Conservation (phyloP, 2,329 filamentous ascomycete genomes). For the Phialophora expanda region DNA sequence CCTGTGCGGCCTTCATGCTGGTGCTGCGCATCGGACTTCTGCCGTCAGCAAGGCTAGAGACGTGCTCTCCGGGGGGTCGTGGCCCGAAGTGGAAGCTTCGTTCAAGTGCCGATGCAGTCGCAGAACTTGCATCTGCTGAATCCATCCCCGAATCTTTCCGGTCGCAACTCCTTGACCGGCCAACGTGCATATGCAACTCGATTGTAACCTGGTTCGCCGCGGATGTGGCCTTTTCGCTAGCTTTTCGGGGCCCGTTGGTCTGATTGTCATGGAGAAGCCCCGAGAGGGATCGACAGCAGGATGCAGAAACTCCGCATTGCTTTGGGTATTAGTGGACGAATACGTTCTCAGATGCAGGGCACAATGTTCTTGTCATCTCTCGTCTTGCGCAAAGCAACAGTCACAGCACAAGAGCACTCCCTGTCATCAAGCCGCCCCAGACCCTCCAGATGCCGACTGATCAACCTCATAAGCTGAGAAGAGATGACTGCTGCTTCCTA, state of each 20-base stretch:
- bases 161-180: background rate
- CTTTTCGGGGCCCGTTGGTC: background rate
- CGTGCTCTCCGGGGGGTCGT: background rate
- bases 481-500: conserved; percentile 7
- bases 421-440: background rate
- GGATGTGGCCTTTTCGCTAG: background rate
- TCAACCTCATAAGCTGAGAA: conserved; percentile 14
- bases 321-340: conserved; percentile 1
- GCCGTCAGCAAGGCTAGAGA: background rate
- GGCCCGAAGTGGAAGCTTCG: background rate
- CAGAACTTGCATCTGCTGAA: background rate
- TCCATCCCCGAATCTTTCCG: background rate
- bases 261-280: background rate
- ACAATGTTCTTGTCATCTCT: background rate
- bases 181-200: conserved; percentile 1
- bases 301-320: background rate
- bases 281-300: background rate
- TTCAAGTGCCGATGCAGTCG: background rate
- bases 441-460: background rate
- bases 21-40: background rate
- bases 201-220: background rate
- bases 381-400: background rate
- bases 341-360: background rate
- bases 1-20: background rate
- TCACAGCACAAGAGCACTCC: background rate